phyloP scores from a whole-genome alignment of 2,329 filamentous ascomycete species.

The Ophiostoma ulmi region DNA sequence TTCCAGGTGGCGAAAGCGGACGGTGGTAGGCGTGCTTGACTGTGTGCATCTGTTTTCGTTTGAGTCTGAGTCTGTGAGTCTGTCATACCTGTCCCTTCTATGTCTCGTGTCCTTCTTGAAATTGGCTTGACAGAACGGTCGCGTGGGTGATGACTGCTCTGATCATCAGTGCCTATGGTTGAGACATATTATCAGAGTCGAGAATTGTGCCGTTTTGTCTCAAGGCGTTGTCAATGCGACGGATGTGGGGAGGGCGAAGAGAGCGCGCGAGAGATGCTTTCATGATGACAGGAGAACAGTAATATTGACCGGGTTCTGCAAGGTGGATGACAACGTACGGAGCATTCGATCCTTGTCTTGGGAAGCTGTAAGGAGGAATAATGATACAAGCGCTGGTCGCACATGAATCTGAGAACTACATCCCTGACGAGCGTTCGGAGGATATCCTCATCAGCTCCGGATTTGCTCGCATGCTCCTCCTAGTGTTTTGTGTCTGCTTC shows the following conservation, averaged over 20 bases:
- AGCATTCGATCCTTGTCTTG: not conserved
- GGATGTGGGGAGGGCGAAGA: not conserved
- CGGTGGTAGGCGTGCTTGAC: not conserved
- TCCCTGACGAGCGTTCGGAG: not conserved
- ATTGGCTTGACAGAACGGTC: slow-evolving; percentile 3
- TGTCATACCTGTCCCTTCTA: not conserved
- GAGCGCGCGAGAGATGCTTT: not conserved
- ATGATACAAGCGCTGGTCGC: not conserved
- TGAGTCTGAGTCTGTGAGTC: not conserved
- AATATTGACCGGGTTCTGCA: not conserved
- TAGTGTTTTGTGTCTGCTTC: not conserved
- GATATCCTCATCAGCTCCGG: not conserved
- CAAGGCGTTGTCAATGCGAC: not conserved
- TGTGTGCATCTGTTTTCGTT: not conserved
- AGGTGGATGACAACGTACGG: not conserved
- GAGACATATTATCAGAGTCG: not conserved
- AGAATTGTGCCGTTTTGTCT: not conserved
- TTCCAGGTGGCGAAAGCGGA: slow-evolving; percentile 11
- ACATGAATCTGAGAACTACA: not conserved
- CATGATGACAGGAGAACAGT: not conserved
- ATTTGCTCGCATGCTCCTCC: not conserved
- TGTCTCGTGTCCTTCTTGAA: not conserved
- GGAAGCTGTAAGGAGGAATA: not conserved
- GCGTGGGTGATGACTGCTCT: not conserved
- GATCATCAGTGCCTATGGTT: not conserved